Evolutionary conservation across 1,284 basidiomycete species (phyloP).

Genomic region (Tylopilus sp.): DNA sequence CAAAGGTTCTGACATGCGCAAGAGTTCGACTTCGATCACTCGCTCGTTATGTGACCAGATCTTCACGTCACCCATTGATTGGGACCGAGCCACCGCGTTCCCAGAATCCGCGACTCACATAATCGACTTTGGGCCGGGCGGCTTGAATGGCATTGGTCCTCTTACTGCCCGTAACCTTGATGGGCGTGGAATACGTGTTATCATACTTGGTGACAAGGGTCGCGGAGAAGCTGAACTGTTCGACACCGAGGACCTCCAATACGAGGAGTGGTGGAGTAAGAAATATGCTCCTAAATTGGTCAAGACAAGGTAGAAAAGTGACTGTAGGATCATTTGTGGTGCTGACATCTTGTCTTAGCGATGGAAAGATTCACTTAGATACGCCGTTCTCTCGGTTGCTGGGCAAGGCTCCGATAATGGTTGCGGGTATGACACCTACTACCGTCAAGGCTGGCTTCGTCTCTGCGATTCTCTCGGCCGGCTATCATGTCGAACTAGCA

Average conservation of each 20-base stretch:
- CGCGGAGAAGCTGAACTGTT: slow-evolving; percentile 87
- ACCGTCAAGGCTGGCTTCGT: slow-evolving; percentile 94
- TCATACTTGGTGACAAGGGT: slow-evolving; percentile 84
- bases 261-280: slow-evolving; percentile 89
- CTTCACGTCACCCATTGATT: slow-evolving; percentile 89
- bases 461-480: slow-evolving; percentile 87
- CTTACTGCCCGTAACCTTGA: slow-evolving; percentile 89
- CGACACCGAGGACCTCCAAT: slow-evolving; percentile 62
- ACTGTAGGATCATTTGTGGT: slow-evolving; percentile 1
- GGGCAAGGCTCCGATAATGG: slow-evolving; percentile 97
- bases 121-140: slow-evolving; percentile 95
- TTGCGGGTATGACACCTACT: slow-evolving; percentile 96
- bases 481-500: slow-evolving; percentile 95
- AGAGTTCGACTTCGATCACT: slow-evolving; percentile 65
- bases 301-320: slow-evolving; percentile 71
- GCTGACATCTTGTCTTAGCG: slow-evolving; percentile 46
- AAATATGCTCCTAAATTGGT: slow-evolving; percentile 85
- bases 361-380: slow-evolving; percentile 89
- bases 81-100: slow-evolving; percentile 88
- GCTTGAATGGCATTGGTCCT: slow-evolving; percentile 89
- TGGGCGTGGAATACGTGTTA: slow-evolving; percentile 87
- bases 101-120: slow-evolving; percentile 89
- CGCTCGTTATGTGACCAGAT: slow-evolving; percentile 90
- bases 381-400: slow-evolving; percentile 95
- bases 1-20: slow-evolving; percentile 80